Conservation (phyloP, 352 stramenopile species). For the Phytopythium cucurbitacearum region DNA sequence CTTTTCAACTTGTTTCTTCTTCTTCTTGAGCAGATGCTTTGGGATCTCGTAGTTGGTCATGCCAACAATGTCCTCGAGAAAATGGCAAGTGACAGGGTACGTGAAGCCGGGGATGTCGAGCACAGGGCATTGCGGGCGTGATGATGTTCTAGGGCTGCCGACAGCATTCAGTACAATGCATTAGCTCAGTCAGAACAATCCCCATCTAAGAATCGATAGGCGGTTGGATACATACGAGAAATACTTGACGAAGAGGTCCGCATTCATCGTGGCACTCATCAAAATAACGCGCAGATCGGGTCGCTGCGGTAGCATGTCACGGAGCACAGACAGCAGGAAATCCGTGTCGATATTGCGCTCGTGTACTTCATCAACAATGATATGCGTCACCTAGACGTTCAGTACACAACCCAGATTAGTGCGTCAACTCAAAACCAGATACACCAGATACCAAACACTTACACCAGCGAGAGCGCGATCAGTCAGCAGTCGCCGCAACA, state of each 20-base stretch:
- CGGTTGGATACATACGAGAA: conserved; percentile 46
- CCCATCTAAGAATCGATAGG: neutral
- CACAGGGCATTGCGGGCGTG: conserved; percentile 45
- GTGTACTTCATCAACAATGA: conserved; percentile 99
- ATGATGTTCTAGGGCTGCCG: conserved; percentile 3
- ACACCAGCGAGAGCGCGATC: conserved; percentile 86
- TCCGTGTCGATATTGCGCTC: conserved; percentile 97
- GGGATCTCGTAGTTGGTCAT: conserved; percentile 62
- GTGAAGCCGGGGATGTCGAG: conserved; percentile 85
- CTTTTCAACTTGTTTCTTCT: conserved; percentile 27
- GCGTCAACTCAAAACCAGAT: neutral
- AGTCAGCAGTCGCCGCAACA: conserved; percentile 91
- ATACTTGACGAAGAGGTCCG: conserved; percentile 85
- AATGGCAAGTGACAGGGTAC: conserved; percentile 74
- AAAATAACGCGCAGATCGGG: conserved; percentile 89
- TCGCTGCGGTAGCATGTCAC: conserved; percentile 69
- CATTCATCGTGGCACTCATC: conserved; percentile 96
- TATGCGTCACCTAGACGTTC: conserved; percentile 82
- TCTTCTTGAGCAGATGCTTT: conserved; percentile 53
- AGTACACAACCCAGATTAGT: neutral
- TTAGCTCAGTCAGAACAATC: neutral
- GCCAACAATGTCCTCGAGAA: conserved; percentile 70
- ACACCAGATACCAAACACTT: conserved; percentile 1
- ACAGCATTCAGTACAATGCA: neutral
- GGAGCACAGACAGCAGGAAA: conserved; percentile 93